Base-by-base conservation (phyloP, 352 stramenopile species). In the Thalassiosira livingstoniorum region DNA sequence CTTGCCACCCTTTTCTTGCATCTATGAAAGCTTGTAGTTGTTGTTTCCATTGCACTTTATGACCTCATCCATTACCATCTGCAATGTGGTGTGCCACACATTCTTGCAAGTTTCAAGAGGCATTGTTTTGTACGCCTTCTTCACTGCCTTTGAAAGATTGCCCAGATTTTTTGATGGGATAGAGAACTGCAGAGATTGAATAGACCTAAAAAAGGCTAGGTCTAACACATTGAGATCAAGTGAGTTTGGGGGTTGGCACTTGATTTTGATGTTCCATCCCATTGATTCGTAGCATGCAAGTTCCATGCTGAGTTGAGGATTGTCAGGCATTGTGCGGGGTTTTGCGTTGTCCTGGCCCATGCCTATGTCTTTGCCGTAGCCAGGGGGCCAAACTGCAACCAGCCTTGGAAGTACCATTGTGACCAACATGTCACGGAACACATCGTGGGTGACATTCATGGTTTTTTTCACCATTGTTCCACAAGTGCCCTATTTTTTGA, bases 191-290 rank as follows among this genome's bases (percentile, higher is more conserved):
- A 82, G 23, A n/a, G 53, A 75, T 47, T 82, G 75, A 62, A 82
- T 76, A 5, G 55, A 27, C 32, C 62, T 32, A 25, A 83, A 83
- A 42, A 73, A 83, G 32, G 65, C 75, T 51, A 83, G 67, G 45
- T 83, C 67, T 18, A 75, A 23, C n/a, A 71, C 65, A 63, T 83
- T 83, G 13, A 65, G 45, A 43, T 83, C 75, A 47, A 67, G 75
- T 37, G 65, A 77, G 60, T 83, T 83, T 18, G 75, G 58, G 25
- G 67, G 67, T 31, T 83, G 75, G 25, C n/a, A 58, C 3, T 45
- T 43, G 18, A 82, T 45, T 43, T 7, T 51, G 42, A 51, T 51
- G 18, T 10, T 51, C 18, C 10, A 18, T 18, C 47, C 5, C 5
- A 25, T 10, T 29, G n/a, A n/a, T n/a, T n/a, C n/a, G 27, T n/a